Percentiles rank a stretch among this genome's conserved stretches.
Conservation (phyloP, 768 basidiomycete genomes). For the Trichaptum fuscoviolaceum region DNA sequence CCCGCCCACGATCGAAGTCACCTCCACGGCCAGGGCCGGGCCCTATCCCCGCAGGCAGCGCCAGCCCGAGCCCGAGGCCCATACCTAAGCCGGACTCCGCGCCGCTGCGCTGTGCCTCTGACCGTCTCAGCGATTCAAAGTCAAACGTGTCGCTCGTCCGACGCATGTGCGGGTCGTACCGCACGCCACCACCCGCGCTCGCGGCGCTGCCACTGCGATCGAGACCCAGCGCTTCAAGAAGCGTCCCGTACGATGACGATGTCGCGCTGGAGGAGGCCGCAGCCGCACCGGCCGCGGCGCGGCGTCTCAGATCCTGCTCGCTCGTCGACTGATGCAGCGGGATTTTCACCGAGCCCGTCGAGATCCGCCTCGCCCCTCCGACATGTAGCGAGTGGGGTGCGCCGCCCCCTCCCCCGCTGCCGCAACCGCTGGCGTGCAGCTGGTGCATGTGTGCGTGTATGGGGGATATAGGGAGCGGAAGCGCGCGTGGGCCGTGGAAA, state of each 20-base stretch:
- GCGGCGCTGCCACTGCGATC: background rate
- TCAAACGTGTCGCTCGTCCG: background rate
- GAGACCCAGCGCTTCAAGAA: background rate
- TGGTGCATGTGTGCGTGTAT: background rate
- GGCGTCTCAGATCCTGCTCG: background rate
- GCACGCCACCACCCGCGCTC: too few relatives aligned
- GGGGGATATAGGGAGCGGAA: background rate
- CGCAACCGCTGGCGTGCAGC: background rate
- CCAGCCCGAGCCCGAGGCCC: background rate
- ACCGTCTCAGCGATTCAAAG: background rate
- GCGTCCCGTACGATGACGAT: background rate
- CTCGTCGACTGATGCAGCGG: constrained; percentile 1
- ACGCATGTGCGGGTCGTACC: constrained; percentile 3
- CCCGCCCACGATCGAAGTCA: background rate
- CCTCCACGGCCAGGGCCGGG: too few relatives aligned
- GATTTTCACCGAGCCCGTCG: constrained; percentile 2
- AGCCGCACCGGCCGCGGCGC: background rate
- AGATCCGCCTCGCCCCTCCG: background rate
- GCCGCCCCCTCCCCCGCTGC: background rate
- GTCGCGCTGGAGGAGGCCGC: background rate
- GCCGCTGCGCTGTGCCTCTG: background rate
- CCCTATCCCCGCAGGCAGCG: background rate
- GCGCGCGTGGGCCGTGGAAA: background rate
- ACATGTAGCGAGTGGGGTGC: background rate
- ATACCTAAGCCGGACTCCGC: background rate